Evolutionary conservation across 2,329 filamentous ascomycete genomes (phyloP), one percentile per base, ranked within the genome.

Genomic region (Fusarium floridanum): DNA sequence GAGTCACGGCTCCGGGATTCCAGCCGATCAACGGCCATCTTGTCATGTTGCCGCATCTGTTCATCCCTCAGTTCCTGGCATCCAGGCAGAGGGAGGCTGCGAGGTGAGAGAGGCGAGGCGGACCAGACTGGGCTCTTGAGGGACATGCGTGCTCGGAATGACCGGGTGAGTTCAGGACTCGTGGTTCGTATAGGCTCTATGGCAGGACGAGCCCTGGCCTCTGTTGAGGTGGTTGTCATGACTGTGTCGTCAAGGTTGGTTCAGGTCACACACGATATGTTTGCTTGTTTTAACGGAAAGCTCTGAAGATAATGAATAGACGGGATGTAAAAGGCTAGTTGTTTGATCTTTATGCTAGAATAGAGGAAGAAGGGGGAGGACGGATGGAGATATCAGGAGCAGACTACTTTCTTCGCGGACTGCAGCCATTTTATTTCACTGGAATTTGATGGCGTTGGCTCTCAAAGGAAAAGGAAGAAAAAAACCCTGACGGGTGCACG

Each of bases 141-240:
- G 10, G 68, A 37, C 48, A 69, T 64, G 10, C 69, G 66, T 22
- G 70, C 61, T 61, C 67, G 64, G 10, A 68, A 50, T 17, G 70
- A 64, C 29, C 64, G 70, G n/a, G 60, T 27, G 34, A 76, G 66
- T 9, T 64, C 70, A 14, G 72, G 67, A 5, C 68, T 68, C 2
- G 70, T 69, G 29, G 77, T 80, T 29, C 61, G 70, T 24, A 80
- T 80, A 5, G 78, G 76, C 6, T 73, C 67, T 61, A 79, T 77
- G 14, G 66, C 37, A 5, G 76, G 78, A 48, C 75, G 74, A 56
- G 63, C 24, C n/a, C 72, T 65, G 8, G 56, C 59, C 62, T 77
- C 73, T 66, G 66, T 61, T 22, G 75, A 60, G 32, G 65, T 64
- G 22, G 57, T 68, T 12, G 70, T 71, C 77, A 77, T 79, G 66